A percentile compares a stretch with the other conserved stretches of the same genome.
phyloP scores from a whole-genome alignment of 306 rosid species.

The Myrica gale region DNA sequence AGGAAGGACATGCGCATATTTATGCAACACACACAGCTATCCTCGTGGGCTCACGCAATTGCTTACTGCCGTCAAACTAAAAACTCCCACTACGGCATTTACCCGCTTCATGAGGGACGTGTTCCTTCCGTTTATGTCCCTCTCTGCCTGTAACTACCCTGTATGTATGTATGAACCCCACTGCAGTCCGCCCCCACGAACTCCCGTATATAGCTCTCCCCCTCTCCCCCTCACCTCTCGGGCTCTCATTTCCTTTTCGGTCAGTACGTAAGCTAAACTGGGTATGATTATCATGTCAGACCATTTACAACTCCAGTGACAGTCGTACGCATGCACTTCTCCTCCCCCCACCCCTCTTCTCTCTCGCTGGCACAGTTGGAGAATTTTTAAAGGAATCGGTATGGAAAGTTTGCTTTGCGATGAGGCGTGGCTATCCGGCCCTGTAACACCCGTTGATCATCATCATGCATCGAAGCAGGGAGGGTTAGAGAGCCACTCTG shows the following conservation, averaged over 20 bases:
- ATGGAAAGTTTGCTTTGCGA: slow-evolving; percentile 49
- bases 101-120: slow-evolving; percentile 54
- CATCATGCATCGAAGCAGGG: not conserved
- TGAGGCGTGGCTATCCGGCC: slow-evolving; percentile 45
- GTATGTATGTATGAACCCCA: too few species aligned
- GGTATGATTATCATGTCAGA: slow-evolving; percentile 6
- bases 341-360: not conserved
- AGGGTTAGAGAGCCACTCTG: not conserved
- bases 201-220: not conserved
- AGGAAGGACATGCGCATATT: not conserved
- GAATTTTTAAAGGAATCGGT: not conserved
- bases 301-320: not conserved
- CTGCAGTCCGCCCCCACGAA: not conserved
- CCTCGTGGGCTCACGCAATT: slow-evolving; percentile 61
- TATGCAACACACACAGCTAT: slow-evolving; percentile 22
- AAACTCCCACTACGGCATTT: slow-evolving; percentile 37
- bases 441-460: slow-evolving; percentile 1
- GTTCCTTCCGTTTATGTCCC: slow-evolving; percentile 37
- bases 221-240: not conserved
- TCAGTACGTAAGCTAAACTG: not conserved
- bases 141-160: slow-evolving; percentile 8
- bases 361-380: too few species aligned
- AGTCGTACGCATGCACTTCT: not conserved
- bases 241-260: not conserved
- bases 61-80: slow-evolving; percentile 24